Percentiles rank a stretch among this genome's conserved stretches.
Evolutionary conservation across 2,329 filamentous ascomycete genomes (phyloP).

Genomic region (Dendrostoma leiphaemia): DNA sequence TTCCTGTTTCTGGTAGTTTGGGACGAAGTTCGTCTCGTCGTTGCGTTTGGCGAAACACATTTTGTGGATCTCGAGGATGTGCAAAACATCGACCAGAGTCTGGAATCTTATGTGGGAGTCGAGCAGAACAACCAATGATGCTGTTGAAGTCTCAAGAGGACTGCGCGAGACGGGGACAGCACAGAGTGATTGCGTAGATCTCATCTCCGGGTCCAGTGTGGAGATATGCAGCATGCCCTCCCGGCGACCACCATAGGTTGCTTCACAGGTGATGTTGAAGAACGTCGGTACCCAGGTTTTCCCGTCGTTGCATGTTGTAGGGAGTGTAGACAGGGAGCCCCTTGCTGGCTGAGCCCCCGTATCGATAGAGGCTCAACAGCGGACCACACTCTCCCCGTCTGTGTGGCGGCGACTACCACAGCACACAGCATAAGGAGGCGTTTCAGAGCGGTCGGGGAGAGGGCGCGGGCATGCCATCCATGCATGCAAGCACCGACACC

Average conservation of each 20-base stretch:
- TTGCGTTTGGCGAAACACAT: conserved; percentile 1
- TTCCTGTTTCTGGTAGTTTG: not conserved
- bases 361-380: conserved; percentile 15
- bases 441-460: conserved; percentile 15
- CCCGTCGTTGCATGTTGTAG: too few relatives aligned
- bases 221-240: not conserved
- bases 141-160: not conserved
- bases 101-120: not conserved
- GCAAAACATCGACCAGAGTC: not conserved
- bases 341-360: not conserved
- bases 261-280: too few relatives aligned
- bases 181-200: not conserved
- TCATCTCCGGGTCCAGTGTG: not conserved
- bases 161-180: not conserved
- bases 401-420: not conserved
- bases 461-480: not conserved
- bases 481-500: not conserved
- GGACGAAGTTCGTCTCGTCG: conserved; percentile 1
- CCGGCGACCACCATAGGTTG: not conserved
- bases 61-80: not conserved
- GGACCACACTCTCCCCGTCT: not conserved
- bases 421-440: conserved; percentile 6
- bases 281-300: too few relatives aligned
- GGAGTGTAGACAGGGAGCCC: not conserved
- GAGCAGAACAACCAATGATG: not conserved